Base-by-base conservation (phyloP, 306 rosid genomes). In the Pyrus communis region DNA sequence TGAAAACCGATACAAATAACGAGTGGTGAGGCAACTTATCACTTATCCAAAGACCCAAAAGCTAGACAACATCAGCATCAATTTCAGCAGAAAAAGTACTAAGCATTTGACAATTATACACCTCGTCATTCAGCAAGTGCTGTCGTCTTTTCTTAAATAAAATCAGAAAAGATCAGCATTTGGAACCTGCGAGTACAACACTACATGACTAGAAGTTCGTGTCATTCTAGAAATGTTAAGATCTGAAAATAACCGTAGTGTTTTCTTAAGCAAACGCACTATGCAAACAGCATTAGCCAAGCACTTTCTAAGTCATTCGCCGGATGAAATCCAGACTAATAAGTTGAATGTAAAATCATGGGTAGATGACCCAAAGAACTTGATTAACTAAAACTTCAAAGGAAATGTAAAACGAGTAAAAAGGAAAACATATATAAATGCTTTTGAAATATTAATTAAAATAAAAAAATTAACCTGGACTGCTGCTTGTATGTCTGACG, bases 401-500 rank as follows among this genome's bases (percentile, higher is more conserved):
- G 21, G 23, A 35, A 15, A 58, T 38, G 58, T 1, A 57, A 54
- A 23, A 73, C 17, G 17, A 30, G 54, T 25, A 15, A 30, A 27
- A 60, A 79, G 77, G 25, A 28, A 62, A 45, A 51, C 7, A 33
- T 68, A 52, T 8, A 33, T 55, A 65, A 49, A 67, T 13, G 40
- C 35, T 14, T 18, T 19, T 43, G 22, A 43, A 21, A 57, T 28
- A 15, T 33, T 33, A 12, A 17, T 51, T 75, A 18, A 60, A 76
- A 75, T 38, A 45, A 43, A 69, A 69, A 73, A 73, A 80, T 27
- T 14, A 82, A 96, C 99, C 92, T 96, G 99, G 65, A 92, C 97
- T 46, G 97, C 98, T 70, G 99, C 98, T 77, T 92, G 96, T 77
- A 96, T 88, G 80, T 96, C 99, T 67, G 97, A 92, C 38, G 87